Evolutionary conservation across 495 filamentous ascomycete species (phyloP), one percentile per base, ranked within the genome.

Genomic region (Baudoinia panamericana): DNA sequence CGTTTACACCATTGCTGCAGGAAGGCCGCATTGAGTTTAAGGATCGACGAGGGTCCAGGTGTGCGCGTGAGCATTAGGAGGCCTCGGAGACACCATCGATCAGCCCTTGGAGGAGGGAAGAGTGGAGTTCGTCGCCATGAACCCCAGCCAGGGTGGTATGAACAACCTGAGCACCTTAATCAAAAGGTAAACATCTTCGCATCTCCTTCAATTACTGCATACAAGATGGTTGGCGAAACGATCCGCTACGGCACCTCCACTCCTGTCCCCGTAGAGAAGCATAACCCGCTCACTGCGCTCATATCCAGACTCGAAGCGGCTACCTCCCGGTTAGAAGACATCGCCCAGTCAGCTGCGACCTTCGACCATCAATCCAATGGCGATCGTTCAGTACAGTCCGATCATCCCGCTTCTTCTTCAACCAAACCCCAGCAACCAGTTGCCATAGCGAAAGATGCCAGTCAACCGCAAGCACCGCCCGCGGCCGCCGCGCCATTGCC

Each of bases 131-230:
- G 24, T 40, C 39, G n/a, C 39, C 16, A 33, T 41, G 39, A 29
- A 18, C n/a, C 41, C 41, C 3, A 30, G 24, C 13, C 39, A 26
- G 4, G 25, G 46, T 32, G 80, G 84, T 54, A 93, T 96, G 82
- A 78, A 96, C 68, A 95, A 95, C 58, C 65, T 97, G 45, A 90
- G 84, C 30, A 96, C 90, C 39, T 72, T 97, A 51, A 94, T 97
- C 70, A 97, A 97, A 73, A 76, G 90, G 90, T 96, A 41, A n/a
- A 13, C 33, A 8, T 5, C 40, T n/a, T n/a, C 7, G 9, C 31
- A 16, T 29, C 39, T 13, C 6, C 18, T 37, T 15, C 38, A 21
- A 13, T 30, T 17, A 31, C 19, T 25, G 12, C 44, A 37, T 38
- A 8, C 25, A 34, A 12, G 18, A 41, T 44, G 25, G 16, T 35